Percentiles rank a stretch among this genome's conserved stretches.
phyloP scores from a whole-genome alignment of 257 asterid genomes.

The Plantago ovata region DNA sequence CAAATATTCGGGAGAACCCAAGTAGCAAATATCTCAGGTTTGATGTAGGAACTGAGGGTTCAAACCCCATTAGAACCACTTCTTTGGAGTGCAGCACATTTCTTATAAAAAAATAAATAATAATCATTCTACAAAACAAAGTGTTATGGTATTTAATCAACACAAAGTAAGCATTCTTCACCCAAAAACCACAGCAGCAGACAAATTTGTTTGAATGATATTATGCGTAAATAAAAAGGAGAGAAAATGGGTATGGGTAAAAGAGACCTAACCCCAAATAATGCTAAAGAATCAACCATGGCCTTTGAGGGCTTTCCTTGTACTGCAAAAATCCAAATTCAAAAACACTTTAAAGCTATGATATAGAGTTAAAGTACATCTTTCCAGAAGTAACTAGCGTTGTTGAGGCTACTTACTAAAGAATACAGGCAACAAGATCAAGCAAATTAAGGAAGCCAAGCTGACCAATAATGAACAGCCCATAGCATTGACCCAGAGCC shows the following conservation, averaged over 20 bases:
- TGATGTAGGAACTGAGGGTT: no score
- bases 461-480: conserved; percentile 96
- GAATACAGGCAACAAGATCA: conserved; percentile 77
- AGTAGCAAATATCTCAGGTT: no score
- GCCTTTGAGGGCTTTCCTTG: conserved; percentile 89
- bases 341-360: conserved; percentile 19
- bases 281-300: conserved; percentile 80
- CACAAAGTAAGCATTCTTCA: no score
- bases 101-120: no score
- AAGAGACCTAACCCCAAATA: conserved; percentile 79
- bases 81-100: no score
- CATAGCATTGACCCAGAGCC: conserved; percentile 91
- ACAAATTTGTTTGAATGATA: no score
- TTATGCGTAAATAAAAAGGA: background rate
- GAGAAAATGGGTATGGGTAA: conserved; percentile 11
- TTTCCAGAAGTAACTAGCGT: conserved; percentile 16
- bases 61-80: no score
- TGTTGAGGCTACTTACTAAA: conserved; percentile 56
- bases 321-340: conserved; percentile 48
- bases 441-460: conserved; percentile 96
- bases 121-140: no score
- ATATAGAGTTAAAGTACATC: conserved; percentile 12
- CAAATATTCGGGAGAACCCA: no score
- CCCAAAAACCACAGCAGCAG: background rate
- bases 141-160: no score